phyloP scores from a whole-genome alignment of 257 asterid species.

The Henckelia pumila region DNA sequence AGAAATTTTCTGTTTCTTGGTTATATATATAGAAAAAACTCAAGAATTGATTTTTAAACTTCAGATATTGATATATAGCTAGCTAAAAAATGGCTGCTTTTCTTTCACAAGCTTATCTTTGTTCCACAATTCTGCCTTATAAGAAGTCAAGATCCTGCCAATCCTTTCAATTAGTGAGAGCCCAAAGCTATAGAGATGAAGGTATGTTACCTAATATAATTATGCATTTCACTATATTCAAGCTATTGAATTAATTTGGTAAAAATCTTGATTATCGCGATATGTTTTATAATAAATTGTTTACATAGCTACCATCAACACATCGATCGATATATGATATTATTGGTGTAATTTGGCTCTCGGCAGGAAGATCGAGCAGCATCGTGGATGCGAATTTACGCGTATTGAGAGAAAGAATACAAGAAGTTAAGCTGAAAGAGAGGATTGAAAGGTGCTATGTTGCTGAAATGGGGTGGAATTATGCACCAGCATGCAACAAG shows the following conservation, averaged over 20 bases:
- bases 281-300: too few species aligned
- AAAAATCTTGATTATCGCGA: background rate
- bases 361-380: conserved; percentile 27
- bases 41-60: too few species aligned
- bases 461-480: conserved; percentile 31
- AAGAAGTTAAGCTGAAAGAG: conserved; percentile 33
- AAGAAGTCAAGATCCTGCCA: conserved; percentile 9
- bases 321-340: background rate
- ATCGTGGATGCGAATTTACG: conserved; percentile 35
- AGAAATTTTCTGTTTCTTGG: too few species aligned
- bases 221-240: background rate
- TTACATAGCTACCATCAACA: background rate
- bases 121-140: conserved; percentile 14
- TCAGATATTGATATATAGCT: too few species aligned
- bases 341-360: background rate
- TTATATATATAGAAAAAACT: too few species aligned
- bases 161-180: conserved; percentile 27
- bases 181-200: conserved; percentile 33
- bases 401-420: conserved; percentile 35
- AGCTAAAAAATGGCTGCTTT: background rate
- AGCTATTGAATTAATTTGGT: too few species aligned
- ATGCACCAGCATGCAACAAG: conserved; percentile 5
- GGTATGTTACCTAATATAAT: conserved; percentile 19
- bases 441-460: conserved; percentile 31
- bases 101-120: conserved; percentile 4